Evolutionary conservation across 2,329 filamentous ascomycete species (phyloP).

Genomic region (Fusarium armeniacum): DNA sequence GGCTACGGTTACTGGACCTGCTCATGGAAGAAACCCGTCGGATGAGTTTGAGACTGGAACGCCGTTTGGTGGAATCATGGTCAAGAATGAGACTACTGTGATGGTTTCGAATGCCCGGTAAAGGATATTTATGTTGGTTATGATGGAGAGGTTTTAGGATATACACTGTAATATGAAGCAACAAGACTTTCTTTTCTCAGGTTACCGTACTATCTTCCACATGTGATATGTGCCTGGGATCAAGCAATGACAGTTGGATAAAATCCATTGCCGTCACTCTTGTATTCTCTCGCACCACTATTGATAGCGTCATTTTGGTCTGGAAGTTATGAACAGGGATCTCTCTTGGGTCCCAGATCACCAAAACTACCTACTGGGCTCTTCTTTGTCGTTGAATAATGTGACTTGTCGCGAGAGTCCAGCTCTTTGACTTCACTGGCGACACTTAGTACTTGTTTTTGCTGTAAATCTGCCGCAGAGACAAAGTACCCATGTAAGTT

Average conservation of each 20-base stretch:
- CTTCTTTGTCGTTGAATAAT: no score
- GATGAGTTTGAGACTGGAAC: slow-evolving; percentile 9
- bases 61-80: slow-evolving; percentile 38
- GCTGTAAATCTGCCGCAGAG: not conserved
- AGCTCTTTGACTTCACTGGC: not conserved
- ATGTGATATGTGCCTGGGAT: not conserved
- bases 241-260: no score
- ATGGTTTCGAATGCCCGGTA: slow-evolving; percentile 22
- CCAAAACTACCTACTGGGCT: no score
- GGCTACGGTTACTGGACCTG: slow-evolving; percentile 33
- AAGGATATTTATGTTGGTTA: not conserved
- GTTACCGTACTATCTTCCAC: not conserved
- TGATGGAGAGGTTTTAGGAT: not conserved
- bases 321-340: no score
- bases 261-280: no score
- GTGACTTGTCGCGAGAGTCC: not conserved
- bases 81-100: slow-evolving; percentile 46
- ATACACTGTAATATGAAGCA: slow-evolving; percentile 2
- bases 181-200: not conserved
- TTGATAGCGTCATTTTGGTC: no score
- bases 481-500: not conserved
- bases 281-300: no score
- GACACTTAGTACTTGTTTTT: not conserved
- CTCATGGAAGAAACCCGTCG: not conserved
- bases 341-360: no score